Evolutionary conservation across 805 yeast genomes (phyloP), one percentile per base, ranked within the genome.

Genomic region (Kluyveromyces lactis): DNA sequence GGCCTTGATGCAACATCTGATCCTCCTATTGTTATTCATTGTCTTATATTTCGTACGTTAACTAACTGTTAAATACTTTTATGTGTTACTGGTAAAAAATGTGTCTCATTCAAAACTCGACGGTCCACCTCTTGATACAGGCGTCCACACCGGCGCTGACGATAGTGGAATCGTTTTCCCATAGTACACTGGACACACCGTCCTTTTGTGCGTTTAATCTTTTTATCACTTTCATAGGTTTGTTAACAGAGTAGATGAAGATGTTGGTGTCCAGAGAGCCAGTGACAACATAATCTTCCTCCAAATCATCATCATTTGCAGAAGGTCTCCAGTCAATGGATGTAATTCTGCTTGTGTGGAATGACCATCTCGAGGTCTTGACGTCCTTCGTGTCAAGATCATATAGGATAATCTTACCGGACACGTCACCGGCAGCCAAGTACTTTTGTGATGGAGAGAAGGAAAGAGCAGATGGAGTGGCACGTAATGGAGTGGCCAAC

Each of bases 301-400:
- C 87, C 33, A 79, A 46, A 13, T 41, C 52, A 6, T 26, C 41
- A 16, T 31, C 44, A 16, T 17, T 32, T 5, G n/a, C 34, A 8
- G 26, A 17, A 7, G 61, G 58, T 41, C 43, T 73, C 98, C 97
- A 92, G 18, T 77, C 61, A 35, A 92, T 83, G 23, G 79, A 73
- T 42, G 76, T 77, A 46, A 92, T 81, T 40, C 74, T 78, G 41
- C 95, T 81, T 2, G 89, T 84, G 58, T 92, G 97, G 77, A 86
- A 90, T 0, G 95, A 81, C 99, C 99, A 92, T 56, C 97, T 75
- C 0, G 94, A 77, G 2, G 97, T 86, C 27, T 79, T 71, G 6
- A 85, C 64, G 2, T 71, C 49, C 37, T 67, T 73, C 29, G 77
- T 78, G 2, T 57, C 58, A 5, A 77, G 57, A 46, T 76, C 71